Conservation (phyloP, 176 grass and related monocot genomes). For the Juncus effusus region DNA sequence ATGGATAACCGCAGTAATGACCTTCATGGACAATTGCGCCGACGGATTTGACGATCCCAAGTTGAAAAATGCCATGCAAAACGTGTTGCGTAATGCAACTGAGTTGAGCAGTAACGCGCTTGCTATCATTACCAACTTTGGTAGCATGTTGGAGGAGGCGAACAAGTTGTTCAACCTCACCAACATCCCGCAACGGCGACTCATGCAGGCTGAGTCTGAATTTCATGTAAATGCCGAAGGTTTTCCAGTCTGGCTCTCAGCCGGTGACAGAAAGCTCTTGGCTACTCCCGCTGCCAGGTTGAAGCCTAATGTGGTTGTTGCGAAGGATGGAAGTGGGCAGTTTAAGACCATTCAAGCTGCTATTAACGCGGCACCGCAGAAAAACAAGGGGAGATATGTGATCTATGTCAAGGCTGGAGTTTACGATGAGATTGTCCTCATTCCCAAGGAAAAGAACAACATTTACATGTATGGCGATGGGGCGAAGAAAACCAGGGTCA, state of each 20-base stretch:
- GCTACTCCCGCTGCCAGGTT: neutral
- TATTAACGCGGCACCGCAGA: constrained; percentile 45
- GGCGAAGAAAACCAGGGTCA: constrained; percentile 35
- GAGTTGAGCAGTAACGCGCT: constrained; percentile 89
- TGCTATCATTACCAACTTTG: constrained; percentile 55
- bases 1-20: constrained; percentile 66
- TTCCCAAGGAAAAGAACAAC: constrained; percentile 44
- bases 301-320: constrained; percentile 69
- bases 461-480: constrained; percentile 93
- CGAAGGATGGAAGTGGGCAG: constrained; percentile 72
- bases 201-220: constrained; percentile 28
- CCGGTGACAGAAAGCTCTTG: constrained; percentile 53
- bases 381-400: constrained; percentile 36
- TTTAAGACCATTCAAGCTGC: constrained; percentile 84
- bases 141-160: constrained; percentile 12
- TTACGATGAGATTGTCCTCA: constrained; percentile 68
- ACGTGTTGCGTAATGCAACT: constrained; percentile 54
- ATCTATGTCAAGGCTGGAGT: constrained; percentile 92
- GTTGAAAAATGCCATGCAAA: constrained; percentile 60
- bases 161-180: constrained; percentile 11
- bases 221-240: constrained; percentile 39
- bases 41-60: constrained; percentile 71
- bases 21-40: constrained; percentile 65
- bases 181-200: constrained; percentile 29
- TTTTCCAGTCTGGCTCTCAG: constrained; percentile 50